Evolutionary conservation across 306 rosid species (phyloP).

Genomic region (Luffa aegyptiaca): DNA sequence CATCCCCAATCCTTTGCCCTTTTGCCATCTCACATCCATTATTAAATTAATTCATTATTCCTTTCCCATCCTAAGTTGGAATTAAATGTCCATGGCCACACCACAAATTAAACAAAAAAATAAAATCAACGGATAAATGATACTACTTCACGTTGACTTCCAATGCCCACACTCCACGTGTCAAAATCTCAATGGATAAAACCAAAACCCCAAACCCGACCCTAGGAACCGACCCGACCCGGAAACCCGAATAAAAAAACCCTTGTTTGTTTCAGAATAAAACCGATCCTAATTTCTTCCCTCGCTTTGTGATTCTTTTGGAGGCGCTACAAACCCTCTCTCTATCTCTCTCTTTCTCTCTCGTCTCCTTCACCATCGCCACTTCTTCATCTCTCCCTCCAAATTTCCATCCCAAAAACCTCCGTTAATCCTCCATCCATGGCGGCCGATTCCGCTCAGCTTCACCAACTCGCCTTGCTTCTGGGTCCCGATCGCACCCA

Average conservation of each 20-base stretch:
- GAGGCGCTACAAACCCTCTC: constrained; percentile 2
- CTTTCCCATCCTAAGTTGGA: too few relatives aligned
- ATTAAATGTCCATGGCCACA: too few relatives aligned
- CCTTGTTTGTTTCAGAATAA: not conserved
- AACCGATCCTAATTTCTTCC: not conserved
- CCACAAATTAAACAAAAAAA: too few relatives aligned
- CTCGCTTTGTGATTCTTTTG: not conserved
- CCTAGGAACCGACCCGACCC: not conserved
- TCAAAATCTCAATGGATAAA: not conserved
- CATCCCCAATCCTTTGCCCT: too few relatives aligned
- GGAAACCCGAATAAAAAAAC: not conserved
- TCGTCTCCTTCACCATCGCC: not conserved
- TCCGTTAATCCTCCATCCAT: constrained; percentile 23
- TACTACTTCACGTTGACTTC: not conserved
- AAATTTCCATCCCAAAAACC: not conserved
- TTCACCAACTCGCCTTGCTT: constrained; percentile 70
- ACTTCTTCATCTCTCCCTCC: not conserved
- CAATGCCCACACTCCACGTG: not conserved
- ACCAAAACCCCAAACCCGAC: not conserved
- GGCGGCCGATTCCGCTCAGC: constrained; percentile 70
- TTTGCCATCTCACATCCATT: too few relatives aligned
- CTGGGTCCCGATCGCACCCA: constrained; percentile 74
- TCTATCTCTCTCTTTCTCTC: not conserved
- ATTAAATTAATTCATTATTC: too few relatives aligned
- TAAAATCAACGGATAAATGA: too few relatives aligned